Evolutionary conservation across 108 stramenopile species (phyloP).

Genomic region (Aureococcus anophagefferens): DNA sequence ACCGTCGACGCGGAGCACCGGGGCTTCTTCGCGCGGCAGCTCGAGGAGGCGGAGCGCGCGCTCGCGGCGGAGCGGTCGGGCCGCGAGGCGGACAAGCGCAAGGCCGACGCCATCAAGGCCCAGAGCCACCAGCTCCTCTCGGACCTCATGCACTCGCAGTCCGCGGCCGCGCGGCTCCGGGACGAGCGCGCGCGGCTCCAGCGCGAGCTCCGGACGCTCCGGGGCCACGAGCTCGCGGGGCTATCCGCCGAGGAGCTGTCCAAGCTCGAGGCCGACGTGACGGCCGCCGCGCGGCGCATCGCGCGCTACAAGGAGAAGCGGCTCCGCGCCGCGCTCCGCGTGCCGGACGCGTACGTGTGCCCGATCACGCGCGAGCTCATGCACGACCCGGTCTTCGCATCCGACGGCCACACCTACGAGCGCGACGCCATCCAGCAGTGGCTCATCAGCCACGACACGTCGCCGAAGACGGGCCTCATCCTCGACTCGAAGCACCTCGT

Average conservation of each 20-base stretch:
- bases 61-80: neutral
- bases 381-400: slow-evolving; percentile 43
- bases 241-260: neutral
- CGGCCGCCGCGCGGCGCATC: neutral
- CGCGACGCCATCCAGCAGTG: slow-evolving; percentile 27
- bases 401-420: slow-evolving; percentile 48
- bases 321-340: neutral
- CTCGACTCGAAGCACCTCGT: slow-evolving; percentile 4
- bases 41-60: neutral
- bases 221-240: neutral
- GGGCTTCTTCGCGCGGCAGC: neutral
- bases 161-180: neutral
- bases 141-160: neutral
- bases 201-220: neutral
- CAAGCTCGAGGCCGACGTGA: neutral
- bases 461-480: slow-evolving; percentile 4
- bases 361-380: slow-evolving; percentile 40
- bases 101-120: neutral
- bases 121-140: neutral
- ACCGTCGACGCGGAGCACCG: too few relatives aligned
- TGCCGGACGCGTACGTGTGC: slow-evolving; percentile 16
- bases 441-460: slow-evolving; percentile 6
- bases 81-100: neutral
- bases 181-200: neutral
- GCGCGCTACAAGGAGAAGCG: neutral